Percentiles rank a stretch among this genome's conserved stretches.
phyloP scores from a whole-genome alignment of 768 basidiomycete genomes.

The Auricularia auricula-judae region DNA sequence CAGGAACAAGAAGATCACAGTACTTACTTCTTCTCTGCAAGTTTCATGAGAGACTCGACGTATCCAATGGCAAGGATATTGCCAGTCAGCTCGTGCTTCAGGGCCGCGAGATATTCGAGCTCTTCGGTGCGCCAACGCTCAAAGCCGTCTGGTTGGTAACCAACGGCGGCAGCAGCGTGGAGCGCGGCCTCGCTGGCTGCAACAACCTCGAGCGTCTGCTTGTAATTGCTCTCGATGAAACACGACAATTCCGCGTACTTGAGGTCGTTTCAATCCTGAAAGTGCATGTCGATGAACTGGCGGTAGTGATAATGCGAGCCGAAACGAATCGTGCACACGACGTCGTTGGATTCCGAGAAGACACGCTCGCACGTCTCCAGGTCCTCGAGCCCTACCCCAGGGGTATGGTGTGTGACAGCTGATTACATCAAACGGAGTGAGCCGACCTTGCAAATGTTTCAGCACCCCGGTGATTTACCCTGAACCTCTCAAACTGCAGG shows the following conservation, averaged over 20 bases:
- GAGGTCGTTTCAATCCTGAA: conserved; percentile 14
- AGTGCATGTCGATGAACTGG: conserved; percentile 9
- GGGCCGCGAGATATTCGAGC: conserved; percentile 8
- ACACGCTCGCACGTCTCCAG: conserved; percentile 13
- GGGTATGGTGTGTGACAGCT: not conserved
- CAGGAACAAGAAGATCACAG: no score
- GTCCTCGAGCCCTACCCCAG: conserved; percentile 12
- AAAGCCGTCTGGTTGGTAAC: conserved; percentile 5
- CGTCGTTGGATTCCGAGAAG: conserved; percentile 12
- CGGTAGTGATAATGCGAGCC: conserved; percentile 13
- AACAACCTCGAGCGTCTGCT: conserved; percentile 9
- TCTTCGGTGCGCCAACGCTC: conserved; percentile 9
- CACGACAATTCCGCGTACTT: conserved; percentile 5
- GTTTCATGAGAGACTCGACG: no score
- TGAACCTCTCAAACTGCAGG: no score
- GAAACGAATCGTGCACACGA: conserved; percentile 8
- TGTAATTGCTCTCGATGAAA: conserved; percentile 9
- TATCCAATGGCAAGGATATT: not conserved
- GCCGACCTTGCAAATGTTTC: no score
- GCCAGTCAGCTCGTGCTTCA: conserved; percentile 11
- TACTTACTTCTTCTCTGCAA: no score
- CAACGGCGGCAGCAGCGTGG: conserved; percentile 2
- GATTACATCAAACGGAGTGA: no score
- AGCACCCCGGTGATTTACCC: no score
- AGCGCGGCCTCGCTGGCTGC: not conserved